Evolutionary conservation across 1,284 basidiomycete genomes (phyloP), one percentile per base, ranked within the genome.

Genomic region (Retiboletus fuscus): DNA sequence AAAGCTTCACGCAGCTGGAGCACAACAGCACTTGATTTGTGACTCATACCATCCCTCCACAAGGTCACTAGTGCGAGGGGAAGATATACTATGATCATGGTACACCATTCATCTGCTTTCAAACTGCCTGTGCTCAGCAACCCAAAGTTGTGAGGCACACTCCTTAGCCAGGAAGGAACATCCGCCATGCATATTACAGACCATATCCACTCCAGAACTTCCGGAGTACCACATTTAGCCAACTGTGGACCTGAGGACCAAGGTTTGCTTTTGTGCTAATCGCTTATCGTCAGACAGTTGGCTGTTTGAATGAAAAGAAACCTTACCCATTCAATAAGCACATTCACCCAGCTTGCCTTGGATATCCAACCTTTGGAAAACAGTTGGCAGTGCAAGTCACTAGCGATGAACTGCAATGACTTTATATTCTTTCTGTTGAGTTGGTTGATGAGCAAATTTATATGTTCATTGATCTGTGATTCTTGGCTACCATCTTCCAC

Each of bases 61-160:
- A 72, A 60, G 34, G 51, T 72, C 4, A 67, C 44, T 3, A 72
- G 61, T n/a, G 64, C 41, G 20, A 70, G 61, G 6, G 53, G 64
- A 13, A 72, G 61, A 46, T 72, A 72, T 20, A 71, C 49, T 5
- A 30, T 72, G 10, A 67, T 67, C 18, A 72, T 43, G 0, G 53
- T 72, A 8, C 11, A 7, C 64, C 70, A 72, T 71, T 71, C 49
- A 30, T 72, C 64, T 28, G 68, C 69, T 47, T 72, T 64, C 26
- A 61, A 41, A 34, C 61, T 63, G 2, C 69, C 69, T 8, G 47
- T 61, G 5, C 58, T 28, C 6, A n/a, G 62, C 15, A 53, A 46
- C 62, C 64, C 64, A 46, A 71, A 71, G 43, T 71, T 62, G 7
- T 66, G 26, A 4, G 49, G 68, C 4, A 71, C 61, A 44, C 60